Conservation (phyloP, 495 filamentous ascomycete species). For the Penicillium alfredii region DNA sequence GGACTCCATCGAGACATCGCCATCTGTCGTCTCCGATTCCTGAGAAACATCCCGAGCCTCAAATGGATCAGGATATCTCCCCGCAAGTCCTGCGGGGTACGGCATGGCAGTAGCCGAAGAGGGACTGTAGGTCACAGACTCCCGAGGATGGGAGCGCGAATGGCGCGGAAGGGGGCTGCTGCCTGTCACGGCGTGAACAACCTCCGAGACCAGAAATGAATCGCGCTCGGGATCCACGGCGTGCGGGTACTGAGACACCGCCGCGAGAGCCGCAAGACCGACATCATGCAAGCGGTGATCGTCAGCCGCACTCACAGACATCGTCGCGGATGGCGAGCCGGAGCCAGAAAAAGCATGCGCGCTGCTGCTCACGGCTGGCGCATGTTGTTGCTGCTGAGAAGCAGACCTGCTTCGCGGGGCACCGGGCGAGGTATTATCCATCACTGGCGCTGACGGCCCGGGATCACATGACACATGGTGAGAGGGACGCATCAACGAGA, state of each 20-base stretch:
- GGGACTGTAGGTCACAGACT: background rate
- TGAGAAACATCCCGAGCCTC: conserved; percentile 3
- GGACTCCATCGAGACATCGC: conserved; percentile 16
- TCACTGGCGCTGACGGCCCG: conserved; percentile 9
- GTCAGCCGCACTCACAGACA: conserved; percentile 4
- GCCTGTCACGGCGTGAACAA: conserved; percentile 28
- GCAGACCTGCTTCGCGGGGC: conserved; percentile 1
- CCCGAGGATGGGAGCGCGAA: background rate
- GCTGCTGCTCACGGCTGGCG: conserved; percentile 7
- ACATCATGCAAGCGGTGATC: conserved; percentile 23
- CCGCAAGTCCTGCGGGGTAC: conserved; percentile 22
- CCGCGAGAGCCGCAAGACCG: conserved; percentile 30
- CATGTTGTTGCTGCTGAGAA: conserved; percentile 4
- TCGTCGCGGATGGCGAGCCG: background rate
- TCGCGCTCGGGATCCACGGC: conserved; percentile 13
- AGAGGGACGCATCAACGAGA: too few relatives aligned
- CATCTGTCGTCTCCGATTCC: conserved; percentile 1
- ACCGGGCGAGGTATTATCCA: conserved; percentile 16
- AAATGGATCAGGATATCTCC: conserved; percentile 16
- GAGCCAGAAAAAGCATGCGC: conserved; percentile 4
- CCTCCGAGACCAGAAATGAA: conserved; percentile 20
- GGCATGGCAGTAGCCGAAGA: conserved; percentile 8
- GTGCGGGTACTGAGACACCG: conserved; percentile 30
- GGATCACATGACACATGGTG: conserved; percentile 24
- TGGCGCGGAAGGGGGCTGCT: background rate